A percentile compares a stretch with the other conserved stretches of the same genome.
phyloP scores from a whole-genome alignment of 192 early-diverging fungal species.

The Coemansia sp. region DNA sequence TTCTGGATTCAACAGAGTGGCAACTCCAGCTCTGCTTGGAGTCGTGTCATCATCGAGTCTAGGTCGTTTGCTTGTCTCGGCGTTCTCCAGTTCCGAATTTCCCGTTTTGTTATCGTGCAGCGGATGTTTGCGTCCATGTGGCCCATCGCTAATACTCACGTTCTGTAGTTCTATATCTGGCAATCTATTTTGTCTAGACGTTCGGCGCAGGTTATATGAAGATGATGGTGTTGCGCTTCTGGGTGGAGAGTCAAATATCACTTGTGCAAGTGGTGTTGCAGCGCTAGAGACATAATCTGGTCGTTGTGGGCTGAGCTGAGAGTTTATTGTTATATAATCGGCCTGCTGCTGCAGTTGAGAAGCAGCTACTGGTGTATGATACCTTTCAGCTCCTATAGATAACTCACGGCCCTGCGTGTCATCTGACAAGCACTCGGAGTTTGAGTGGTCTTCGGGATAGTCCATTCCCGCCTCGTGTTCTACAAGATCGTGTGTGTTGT shows the following conservation, averaged over 20 bases:
- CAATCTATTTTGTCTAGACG: background rate
- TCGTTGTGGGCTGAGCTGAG: constrained; percentile 17
- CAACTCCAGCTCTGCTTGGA: background rate
- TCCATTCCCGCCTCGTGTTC: constrained; percentile 3
- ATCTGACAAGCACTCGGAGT: background rate
- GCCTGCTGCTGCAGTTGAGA: background rate
- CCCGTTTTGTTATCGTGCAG: background rate
- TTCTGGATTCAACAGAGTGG: constrained; percentile 10
- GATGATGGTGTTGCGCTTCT: background rate
- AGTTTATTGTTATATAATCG: constrained; percentile 23
- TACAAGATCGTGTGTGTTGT: background rate
- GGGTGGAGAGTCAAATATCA: too few species aligned
- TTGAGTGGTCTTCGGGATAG: background rate
- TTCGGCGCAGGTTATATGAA: background rate
- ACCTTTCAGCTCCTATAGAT: background rate
- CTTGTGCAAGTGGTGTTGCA: too few species aligned
- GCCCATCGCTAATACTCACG: background rate
- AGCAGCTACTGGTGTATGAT: too few species aligned
- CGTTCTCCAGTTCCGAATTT: too few species aligned
- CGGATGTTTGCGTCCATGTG: constrained; percentile 6
- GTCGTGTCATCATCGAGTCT: background rate
- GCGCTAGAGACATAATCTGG: background rate
- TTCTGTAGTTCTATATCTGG: background rate
- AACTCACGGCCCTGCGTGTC: background rate
- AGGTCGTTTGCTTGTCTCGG: constrained; percentile 8